Conservation (phyloP, 73 alveolate genomes). For the Blepharisma stoltei region DNA sequence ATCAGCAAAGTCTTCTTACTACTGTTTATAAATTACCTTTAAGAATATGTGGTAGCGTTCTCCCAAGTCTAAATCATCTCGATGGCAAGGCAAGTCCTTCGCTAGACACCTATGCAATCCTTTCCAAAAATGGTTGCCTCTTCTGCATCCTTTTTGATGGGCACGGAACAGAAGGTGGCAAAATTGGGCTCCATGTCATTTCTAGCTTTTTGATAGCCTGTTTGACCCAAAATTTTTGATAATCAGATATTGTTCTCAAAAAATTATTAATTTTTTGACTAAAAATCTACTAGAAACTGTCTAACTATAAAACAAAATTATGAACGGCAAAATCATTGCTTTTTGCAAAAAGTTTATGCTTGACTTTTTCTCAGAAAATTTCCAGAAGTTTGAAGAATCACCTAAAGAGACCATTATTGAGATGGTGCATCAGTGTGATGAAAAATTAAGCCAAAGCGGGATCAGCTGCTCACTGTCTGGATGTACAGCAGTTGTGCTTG, state of each 20-base stretch:
- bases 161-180: slow-evolving; percentile 20
- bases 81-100: not conserved
- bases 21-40: not conserved
- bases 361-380: not conserved
- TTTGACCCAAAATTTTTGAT: too few species aligned
- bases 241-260: too few species aligned
- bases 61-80: slow-evolving; percentile 23
- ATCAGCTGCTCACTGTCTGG: not conserved
- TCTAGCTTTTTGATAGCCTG: too few species aligned
- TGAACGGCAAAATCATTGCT: not conserved
- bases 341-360: not conserved
- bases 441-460: not conserved
- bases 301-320: too few species aligned
- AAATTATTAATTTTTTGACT: too few species aligned
- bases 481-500: not conserved
- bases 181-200: too few species aligned
- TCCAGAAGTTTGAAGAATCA: not conserved
- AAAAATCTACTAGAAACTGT: too few species aligned
- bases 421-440: not conserved
- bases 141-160: not conserved
- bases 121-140: not conserved
- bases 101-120: not conserved
- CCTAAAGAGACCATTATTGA: not conserved
- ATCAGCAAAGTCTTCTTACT: not conserved
- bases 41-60: not conserved